Conservation (phyloP, 306 rosid species). For the Macrotyloma uniflorum region DNA sequence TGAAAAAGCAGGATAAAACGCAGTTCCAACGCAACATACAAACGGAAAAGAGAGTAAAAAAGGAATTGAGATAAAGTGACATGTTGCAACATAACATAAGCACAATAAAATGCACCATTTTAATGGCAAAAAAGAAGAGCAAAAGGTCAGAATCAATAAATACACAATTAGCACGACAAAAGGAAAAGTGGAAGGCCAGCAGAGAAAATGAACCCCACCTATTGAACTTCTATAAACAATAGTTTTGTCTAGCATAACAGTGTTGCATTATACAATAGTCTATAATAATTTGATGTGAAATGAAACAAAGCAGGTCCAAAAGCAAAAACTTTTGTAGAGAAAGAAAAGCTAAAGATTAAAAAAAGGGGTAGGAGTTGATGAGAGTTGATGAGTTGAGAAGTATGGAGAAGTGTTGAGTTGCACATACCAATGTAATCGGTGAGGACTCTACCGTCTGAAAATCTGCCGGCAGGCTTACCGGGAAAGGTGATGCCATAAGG, state of each 20-base stretch:
- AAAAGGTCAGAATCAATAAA: not conserved
- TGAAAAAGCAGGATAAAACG: not conserved
- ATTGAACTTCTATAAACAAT: not conserved
- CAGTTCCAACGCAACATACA: not conserved
- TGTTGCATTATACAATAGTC: not conserved
- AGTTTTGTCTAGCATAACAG: not conserved
- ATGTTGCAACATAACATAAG: not conserved
- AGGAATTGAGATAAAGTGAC: not conserved
- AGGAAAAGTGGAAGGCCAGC: constrained; percentile 35
- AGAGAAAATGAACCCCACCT: constrained; percentile 41
- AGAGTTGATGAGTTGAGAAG: too few relatives aligned
- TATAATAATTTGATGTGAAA: not conserved
- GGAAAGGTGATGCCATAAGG: constrained; percentile 58
- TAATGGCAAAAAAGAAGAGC: constrained; percentile 29
- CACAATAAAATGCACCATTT: constrained; percentile 45
- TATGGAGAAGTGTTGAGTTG: not conserved
- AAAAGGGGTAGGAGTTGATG: not conserved
- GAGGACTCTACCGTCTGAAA: constrained; percentile 59
- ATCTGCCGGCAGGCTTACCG: constrained; percentile 58
- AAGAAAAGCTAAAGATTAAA: constrained; percentile 12
- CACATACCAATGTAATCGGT: constrained; percentile 53
- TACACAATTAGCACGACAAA: constrained; percentile 15
- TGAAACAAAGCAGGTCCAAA: not conserved
- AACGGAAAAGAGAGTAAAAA: not conserved
- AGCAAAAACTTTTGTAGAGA: constrained; percentile 19